Evolutionary conservation across 805 yeast genomes (phyloP).

Genomic region (Ogataea salicorniae): DNA sequence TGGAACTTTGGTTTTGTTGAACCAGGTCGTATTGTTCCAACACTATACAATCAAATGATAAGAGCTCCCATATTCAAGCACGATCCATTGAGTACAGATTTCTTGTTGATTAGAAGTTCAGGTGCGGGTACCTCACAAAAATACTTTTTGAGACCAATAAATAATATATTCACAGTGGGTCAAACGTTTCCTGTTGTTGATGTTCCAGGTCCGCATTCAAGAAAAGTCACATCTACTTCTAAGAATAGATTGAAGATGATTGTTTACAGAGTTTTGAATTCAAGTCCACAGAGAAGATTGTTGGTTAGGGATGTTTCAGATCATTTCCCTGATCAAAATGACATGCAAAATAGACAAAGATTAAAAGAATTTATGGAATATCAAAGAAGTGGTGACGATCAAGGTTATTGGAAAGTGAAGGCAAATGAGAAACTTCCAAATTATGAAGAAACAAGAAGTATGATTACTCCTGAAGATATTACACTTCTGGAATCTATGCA

Average conservation of each 20-base stretch:
- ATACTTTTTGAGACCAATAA: conserved; percentile 63
- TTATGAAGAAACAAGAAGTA: conserved; percentile 69
- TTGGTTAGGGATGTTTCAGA: conserved; percentile 81
- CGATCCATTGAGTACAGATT: conserved; percentile 73
- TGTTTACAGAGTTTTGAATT: conserved; percentile 80
- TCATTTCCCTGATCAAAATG: conserved; percentile 96
- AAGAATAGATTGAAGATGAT: conserved; percentile 91
- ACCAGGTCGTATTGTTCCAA: conserved; percentile 89
- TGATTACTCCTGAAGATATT: conserved; percentile 91
- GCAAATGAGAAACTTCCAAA: conserved; percentile 61
- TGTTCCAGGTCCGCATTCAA: conserved; percentile 95
- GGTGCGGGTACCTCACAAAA: conserved; percentile 69
- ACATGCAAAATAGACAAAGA: conserved; percentile 94
- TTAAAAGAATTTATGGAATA: conserved; percentile 97
- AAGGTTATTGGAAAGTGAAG: conserved; percentile 90
- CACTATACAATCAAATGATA: conserved; percentile 83
- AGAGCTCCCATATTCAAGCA: conserved; percentile 93
- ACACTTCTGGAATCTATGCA: conserved; percentile 87
- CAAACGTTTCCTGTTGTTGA: conserved; percentile 90
- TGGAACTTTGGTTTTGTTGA: conserved; percentile 98
- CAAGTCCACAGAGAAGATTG: conserved; percentile 65
- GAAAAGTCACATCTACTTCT: conserved; percentile 90
- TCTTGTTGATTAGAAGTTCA: conserved; percentile 70
- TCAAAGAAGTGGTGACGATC: conserved; percentile 90
- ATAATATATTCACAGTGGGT: conserved; percentile 80